Evolutionary conservation across 2,329 filamentous ascomycete genomes (phyloP).

Genomic region (Berkeleyomyces basicola): DNA sequence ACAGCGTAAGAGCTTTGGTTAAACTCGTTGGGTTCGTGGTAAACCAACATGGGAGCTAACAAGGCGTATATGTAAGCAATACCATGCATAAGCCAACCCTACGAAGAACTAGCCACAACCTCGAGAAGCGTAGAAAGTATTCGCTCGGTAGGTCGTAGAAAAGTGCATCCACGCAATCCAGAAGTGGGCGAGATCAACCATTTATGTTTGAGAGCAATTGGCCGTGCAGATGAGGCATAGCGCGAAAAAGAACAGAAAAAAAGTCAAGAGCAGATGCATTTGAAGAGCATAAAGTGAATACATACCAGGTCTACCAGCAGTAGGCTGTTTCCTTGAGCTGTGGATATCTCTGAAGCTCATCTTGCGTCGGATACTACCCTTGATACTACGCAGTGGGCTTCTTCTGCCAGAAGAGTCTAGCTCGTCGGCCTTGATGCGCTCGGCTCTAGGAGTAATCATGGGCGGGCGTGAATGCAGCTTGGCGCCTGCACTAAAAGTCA

Average conservation of each 20-base stretch:
- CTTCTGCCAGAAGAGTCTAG: slow-evolving; percentile 32
- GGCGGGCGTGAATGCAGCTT: slow-evolving; percentile 52
- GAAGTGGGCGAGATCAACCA: no score
- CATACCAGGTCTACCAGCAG: slow-evolving; percentile 53
- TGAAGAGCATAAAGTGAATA: background rate
- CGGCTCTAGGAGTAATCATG: slow-evolving; percentile 63
- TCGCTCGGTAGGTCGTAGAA: no score
- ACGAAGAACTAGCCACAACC: no score
- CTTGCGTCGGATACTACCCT: slow-evolving; percentile 81
- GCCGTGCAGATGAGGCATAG: background rate
- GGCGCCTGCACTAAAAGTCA: slow-evolving; percentile 74
- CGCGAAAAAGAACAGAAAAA: background rate
- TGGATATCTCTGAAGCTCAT: slow-evolving; percentile 92
- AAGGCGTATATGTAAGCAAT: no score
- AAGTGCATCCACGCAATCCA: no score
- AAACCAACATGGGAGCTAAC: no score
- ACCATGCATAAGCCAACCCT: no score
- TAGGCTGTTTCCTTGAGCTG: slow-evolving; percentile 76
- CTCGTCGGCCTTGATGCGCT: slow-evolving; percentile 68
- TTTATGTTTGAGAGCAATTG: background rate
- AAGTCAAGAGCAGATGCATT: background rate
- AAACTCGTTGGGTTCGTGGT: no score
- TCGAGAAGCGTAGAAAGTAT: background rate
- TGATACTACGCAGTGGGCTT: slow-evolving; percentile 41
- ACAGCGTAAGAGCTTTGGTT: no score